These are phyloP conservation scores for Prorocentrum cordatum DNA, from an alignment of 169 alveolate species.

Conservation along the genomic window DNA sequence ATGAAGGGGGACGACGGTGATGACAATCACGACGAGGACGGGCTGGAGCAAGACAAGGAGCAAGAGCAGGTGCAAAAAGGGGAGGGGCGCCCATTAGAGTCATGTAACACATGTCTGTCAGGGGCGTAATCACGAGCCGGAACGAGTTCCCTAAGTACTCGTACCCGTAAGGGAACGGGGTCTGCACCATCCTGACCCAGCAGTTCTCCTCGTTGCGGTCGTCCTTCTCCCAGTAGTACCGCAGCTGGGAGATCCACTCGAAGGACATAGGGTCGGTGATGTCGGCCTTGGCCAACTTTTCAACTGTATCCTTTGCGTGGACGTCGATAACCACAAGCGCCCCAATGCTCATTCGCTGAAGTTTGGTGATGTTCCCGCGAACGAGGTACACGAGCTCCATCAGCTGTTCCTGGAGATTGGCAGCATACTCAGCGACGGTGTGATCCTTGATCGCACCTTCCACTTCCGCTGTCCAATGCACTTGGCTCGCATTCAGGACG, in stretches of 20 bases:
- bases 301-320: slow-evolving; percentile 90
- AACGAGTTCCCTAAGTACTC: slow-evolving; percentile 94
- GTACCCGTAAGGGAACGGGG: slow-evolving; percentile 87
- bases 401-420: slow-evolving; percentile 76
- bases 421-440: slow-evolving; percentile 66
- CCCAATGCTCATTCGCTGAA: slow-evolving; percentile 82
- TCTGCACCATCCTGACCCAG: slow-evolving; percentile 84
- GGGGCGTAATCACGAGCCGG: slow-evolving; percentile 92
- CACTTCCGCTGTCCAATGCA: slow-evolving; percentile 89
- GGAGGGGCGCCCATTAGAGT: slow-evolving; percentile 88
- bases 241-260: slow-evolving; percentile 81
- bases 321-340: slow-evolving; percentile 92
- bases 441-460: slow-evolving; percentile 80
- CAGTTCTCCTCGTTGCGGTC: slow-evolving; percentile 79
- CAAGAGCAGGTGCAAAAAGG: background rate
- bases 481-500: slow-evolving; percentile 86
- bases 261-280: slow-evolving; percentile 70
- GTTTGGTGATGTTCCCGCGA: slow-evolving; percentile 82
- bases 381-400: slow-evolving; percentile 84
- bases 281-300: slow-evolving; percentile 78
- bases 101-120: slow-evolving; percentile 92
- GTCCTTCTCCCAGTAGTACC: slow-evolving; percentile 92
- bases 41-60: background rate
- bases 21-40: background rate
- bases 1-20: background rate